Evolutionary conservation across 2,329 filamentous ascomycete species (phyloP), one percentile per base, ranked within the genome.

Genomic region (Fusarium annulatum): DNA sequence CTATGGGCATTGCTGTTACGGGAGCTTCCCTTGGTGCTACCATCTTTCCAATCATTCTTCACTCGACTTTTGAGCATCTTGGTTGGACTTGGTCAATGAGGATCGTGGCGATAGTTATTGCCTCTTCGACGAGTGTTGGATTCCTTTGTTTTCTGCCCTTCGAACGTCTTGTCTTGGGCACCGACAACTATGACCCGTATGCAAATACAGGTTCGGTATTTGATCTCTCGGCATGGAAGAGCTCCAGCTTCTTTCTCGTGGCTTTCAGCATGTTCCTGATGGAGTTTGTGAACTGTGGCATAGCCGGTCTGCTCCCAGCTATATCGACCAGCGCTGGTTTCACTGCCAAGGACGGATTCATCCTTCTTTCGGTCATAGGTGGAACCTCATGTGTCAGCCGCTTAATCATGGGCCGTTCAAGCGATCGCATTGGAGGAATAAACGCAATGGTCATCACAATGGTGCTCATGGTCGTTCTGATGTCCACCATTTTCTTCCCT

Each of bases 261-360:
- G 80, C 83, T 0, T 69, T 80, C 10, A 82, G 80, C 2, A 77
- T 86, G 4, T 84, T 86, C 55, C 74, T 82, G 1, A 82, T 87
- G 23, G 86, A 87, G 30, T 84, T 86, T 48, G 84, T 85, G 26
- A 80, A 86, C 9, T 86, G 85, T 45, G 84, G 85, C 7, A 81
- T 84, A 8, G 80, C 82, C 1, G 83, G 83, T 0, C 80, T 86
- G 5, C 75, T 87, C 2, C 85, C 85, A 1, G 85, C 84, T 0
- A 86, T 86, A 62, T 82, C 82, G 0, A 80, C 78, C 2, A 73
- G 53, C 1, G 67, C 67, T 2, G 65, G 76, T 16, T 78, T 85
- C 16, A 71, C 80, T 9, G 57, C 76, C 0, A 75, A 84, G 14
- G 79, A 80, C 0, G 83, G 84, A 5, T 85, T 83, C 59, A 83